Evolutionary conservation across 441 rosid genomes (phyloP).

Genomic region (Viola pubescens): DNA sequence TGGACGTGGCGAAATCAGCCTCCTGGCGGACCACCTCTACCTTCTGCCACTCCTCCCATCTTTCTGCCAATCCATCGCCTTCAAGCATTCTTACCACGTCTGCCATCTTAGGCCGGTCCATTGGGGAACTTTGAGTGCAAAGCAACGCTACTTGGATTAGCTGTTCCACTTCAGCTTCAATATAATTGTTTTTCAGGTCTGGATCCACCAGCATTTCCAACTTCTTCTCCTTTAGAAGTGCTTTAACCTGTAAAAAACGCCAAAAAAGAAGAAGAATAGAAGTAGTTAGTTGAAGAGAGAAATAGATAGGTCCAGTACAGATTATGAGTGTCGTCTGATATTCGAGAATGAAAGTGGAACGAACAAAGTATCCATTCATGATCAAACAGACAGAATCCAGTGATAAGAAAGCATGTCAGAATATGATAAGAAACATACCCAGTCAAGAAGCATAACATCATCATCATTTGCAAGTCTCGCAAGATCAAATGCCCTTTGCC

Average conservation of each 20-base stretch:
- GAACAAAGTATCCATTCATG: not conserved
- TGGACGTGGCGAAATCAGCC: constrained; percentile 37
- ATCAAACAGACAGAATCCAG: not conserved
- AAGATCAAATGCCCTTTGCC: constrained; percentile 78
- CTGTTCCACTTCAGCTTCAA: constrained; percentile 69
- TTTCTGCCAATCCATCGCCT: constrained; percentile 79
- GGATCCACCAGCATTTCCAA: constrained; percentile 73
- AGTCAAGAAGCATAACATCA: constrained; percentile 73
- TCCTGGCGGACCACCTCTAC: constrained; percentile 72
- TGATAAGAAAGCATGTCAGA: not conserved
- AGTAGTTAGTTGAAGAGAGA: not conserved
- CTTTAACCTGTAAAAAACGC: constrained; percentile 52
- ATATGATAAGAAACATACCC: constrained; percentile 35
- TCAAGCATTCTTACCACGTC: constrained; percentile 92
- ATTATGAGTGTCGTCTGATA: not conserved
- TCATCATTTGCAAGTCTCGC: constrained; percentile 76
- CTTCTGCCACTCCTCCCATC: constrained; percentile 90
- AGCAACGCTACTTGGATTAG: constrained; percentile 79
- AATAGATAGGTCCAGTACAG: not conserved
- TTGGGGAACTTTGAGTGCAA: constrained; percentile 74
- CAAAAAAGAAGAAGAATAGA: no score
- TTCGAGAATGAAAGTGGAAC: no score
- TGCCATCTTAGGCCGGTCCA: constrained; percentile 83
- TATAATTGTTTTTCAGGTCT: constrained; percentile 57
- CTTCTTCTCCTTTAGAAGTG: constrained; percentile 72